phyloP scores from a whole-genome alignment of 1,284 basidiomycete genomes.

The Ustilago curta region DNA sequence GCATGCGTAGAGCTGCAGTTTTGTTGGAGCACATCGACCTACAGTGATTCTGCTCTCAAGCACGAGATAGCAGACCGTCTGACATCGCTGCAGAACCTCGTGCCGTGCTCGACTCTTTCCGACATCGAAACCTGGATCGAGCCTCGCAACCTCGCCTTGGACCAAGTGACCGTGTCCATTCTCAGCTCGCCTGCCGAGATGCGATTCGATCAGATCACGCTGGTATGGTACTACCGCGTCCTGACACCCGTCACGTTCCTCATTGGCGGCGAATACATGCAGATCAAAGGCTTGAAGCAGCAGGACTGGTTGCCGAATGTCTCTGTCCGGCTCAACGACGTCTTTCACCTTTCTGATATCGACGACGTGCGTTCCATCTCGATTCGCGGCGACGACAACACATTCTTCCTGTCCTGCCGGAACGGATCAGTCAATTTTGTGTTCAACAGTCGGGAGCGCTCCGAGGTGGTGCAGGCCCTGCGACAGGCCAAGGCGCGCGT shows the following conservation, averaged over 20 bases:
- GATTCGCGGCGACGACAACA: constrained; percentile 65
- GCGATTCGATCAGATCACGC: constrained; percentile 58
- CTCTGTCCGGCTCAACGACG: constrained; percentile 54
- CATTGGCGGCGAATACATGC: constrained; percentile 61
- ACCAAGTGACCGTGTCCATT: constrained; percentile 50
- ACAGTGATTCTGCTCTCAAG: constrained; percentile 34
- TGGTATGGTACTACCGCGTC: constrained; percentile 65
- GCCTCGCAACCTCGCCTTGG: constrained; percentile 56
- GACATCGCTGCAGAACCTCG: constrained; percentile 38
- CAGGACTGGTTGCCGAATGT: constrained; percentile 51
- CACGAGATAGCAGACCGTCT: constrained; percentile 37
- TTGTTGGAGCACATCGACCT: constrained; percentile 32
- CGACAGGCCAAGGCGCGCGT: constrained; percentile 64
- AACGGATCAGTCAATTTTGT: constrained; percentile 62
- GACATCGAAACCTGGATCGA: constrained; percentile 61
- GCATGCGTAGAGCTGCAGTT: constrained; percentile 45
- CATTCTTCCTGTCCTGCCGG: constrained; percentile 64
- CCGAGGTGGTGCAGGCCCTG: constrained; percentile 62
- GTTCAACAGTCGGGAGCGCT: constrained; percentile 62
- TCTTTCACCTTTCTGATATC: constrained; percentile 65
- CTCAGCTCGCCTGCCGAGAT: constrained; percentile 43
- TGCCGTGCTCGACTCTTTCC: constrained; percentile 42
- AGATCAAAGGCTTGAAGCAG: constrained; percentile 61
- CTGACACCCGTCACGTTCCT: constrained; percentile 61
- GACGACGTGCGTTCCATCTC: constrained; percentile 64